phyloP scores from a whole-genome alignment of 148 eudicot species.

The Rheum nobile region DNA sequence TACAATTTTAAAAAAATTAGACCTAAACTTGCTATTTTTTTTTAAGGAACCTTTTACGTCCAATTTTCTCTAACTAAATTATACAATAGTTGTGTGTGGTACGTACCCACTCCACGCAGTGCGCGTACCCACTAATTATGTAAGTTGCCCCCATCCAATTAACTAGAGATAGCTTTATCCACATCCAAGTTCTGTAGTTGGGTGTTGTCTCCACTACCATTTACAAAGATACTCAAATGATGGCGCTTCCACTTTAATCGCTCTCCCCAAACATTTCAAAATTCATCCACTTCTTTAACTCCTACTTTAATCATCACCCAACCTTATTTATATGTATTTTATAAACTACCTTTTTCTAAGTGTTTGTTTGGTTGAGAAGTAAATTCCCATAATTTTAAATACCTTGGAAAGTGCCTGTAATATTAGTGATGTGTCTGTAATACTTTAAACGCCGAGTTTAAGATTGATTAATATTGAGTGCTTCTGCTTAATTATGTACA shows the following conservation, averaged over 20 bases:
- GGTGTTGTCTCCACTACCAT: neutral
- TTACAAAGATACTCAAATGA: conserved; percentile 1
- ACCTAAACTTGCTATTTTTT: no score
- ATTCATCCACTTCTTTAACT: neutral
- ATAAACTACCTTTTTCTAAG: neutral
- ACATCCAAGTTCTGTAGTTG: neutral
- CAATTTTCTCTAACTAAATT: no score
- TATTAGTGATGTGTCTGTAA: no score
- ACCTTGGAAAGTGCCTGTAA: no score
- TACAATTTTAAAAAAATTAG: no score
- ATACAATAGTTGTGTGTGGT: neutral
- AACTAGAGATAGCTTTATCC: neutral
- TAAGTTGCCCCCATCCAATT: neutral
- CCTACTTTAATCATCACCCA: neutral
- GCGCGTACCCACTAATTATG: neutral
- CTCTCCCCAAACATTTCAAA: neutral
- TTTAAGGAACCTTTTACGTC: no score
- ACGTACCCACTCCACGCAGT: neutral
- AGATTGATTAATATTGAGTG: neutral
- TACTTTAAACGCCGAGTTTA: no score
- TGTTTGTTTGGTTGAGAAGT: no score
- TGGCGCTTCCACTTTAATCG: neutral
- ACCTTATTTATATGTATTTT: neutral
- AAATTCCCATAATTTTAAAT: no score
- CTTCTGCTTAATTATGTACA: no score